Base-by-base conservation (phyloP, 768 basidiomycete genomes). In the Phylloporus scabripes region DNA sequence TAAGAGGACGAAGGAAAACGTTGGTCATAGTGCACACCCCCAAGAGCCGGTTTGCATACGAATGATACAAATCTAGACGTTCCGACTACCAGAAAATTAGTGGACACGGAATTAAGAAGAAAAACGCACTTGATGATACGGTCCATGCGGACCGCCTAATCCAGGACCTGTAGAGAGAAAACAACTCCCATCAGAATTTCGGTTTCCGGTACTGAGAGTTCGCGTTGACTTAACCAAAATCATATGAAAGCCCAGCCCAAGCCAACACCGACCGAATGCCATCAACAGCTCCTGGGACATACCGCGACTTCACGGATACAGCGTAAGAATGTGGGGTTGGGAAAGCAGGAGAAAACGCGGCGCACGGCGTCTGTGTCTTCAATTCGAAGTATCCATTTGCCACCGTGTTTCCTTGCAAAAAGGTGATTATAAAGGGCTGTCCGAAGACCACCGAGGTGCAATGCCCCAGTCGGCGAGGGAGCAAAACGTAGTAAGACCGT, bases 381-480 rank as follows among this genome's bases (percentile, higher is more conserved):
- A 34, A 98, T 83, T 44, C 96, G 74, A 58, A 98, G 70, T 32
- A 97, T 79, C 91, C 92, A 96, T 60, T 85, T 85, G 2, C 95
- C 96, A 3, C 80, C 82, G 12, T 80, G 72, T 64, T 89, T 91
- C 58, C 77, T 78, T 8, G 95, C 89, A 48, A 85, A 83, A 0
- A 97, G 68, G 60, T 96, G 80, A 60, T 98, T 98, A 69, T 92
- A 95, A 2, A 99, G 72, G 0, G 94, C 96, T 47, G 94, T 98
- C 15, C 96, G 73, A 12, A 99, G 79, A 0, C 96, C 96, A 1
- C 96, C 96, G 2, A 99, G 81, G 66, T 99, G 96, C 5, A 98
- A 73, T 28, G 85, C 78, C 1, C 96, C 96, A 0, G 96, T 99
- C 1, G 96, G 96, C 1, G 96, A 98, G 1, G 96, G 96, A 2